Percentiles rank a stretch among this genome's conserved stretches.
Evolutionary conservation across 2,329 filamentous ascomycete genomes (phyloP).

Genomic region (Fusarium sublunatum): DNA sequence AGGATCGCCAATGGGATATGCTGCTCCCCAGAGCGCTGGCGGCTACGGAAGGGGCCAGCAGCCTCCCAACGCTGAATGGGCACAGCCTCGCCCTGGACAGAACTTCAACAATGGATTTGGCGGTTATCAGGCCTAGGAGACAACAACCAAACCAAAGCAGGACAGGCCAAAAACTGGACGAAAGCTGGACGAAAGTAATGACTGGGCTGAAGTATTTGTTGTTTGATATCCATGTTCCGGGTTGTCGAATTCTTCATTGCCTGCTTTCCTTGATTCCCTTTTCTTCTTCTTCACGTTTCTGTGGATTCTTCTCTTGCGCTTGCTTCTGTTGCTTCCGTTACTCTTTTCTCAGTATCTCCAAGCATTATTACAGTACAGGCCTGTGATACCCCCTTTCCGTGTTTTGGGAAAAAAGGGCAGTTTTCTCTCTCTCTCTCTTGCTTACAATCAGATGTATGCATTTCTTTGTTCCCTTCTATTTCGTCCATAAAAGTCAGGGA

Average conservation of each 20-base stretch:
- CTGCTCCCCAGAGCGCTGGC: conserved; percentile 78
- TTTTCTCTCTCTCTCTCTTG: conserved; percentile 47
- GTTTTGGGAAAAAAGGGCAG: conserved; percentile 28
- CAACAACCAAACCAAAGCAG: conserved; percentile 40
- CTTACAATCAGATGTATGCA: conserved; percentile 44
- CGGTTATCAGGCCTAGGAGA: conserved; percentile 69
- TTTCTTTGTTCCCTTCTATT: conserved; percentile 46
- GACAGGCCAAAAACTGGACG: conserved; percentile 35
- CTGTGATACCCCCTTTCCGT: conserved; percentile 35
- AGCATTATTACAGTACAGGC: conserved; percentile 37
- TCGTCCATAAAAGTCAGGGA: conserved; percentile 45
- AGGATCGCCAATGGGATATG: conserved; percentile 77
- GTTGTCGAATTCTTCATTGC: conserved; percentile 26
- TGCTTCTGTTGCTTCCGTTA: conserved; percentile 42
- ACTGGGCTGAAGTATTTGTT: conserved; percentile 36
- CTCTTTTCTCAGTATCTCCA: conserved; percentile 39
- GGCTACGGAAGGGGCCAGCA: conserved; percentile 84
- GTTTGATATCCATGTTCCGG: conserved; percentile 39
- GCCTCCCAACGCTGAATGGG: conserved; percentile 67
- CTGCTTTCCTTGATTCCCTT: conserved; percentile 41
- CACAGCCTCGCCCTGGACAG: conserved; percentile 63
- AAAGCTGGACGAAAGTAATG: conserved; percentile 40
- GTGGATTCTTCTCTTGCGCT: conserved; percentile 38
- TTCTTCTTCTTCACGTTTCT: conserved; percentile 41
- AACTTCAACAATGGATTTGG: conserved; percentile 71